Evolutionary conservation across 768 basidiomycete species (phyloP), one percentile per base, ranked within the genome.

Genomic region (Boletus speciosus): DNA sequence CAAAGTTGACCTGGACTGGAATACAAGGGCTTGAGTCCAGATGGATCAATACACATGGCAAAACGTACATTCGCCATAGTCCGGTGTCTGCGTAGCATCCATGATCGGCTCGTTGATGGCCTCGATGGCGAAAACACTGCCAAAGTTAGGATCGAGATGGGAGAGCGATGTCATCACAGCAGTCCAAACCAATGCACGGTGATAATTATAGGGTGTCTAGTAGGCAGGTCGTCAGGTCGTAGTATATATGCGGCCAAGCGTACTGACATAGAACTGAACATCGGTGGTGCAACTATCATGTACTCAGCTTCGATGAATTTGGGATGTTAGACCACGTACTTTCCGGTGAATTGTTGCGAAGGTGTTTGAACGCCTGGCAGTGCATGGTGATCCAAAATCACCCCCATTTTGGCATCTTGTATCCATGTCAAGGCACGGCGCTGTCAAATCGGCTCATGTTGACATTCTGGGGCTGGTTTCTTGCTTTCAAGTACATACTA

Each of bases 101-200:
- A 83, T 86, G 61, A 88, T 81, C 0, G 86, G 86, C 54, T 92
- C 90, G 57, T 92, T 92, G 27, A 86, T 75, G 1, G 90, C 90
- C 60, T 92, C 80, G 31, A 92, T 85, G 2, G 85, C 74, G 40
- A 85, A 83, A 16, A 86, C 88, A 32, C 74, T 81, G 16, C 60
- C 71, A 62, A 92, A 92, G 38, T 74, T 71, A 6, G 88, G 77
- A 63, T 90, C 84, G 34, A 86, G 69, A 60, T 92, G 90, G 1
- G 86, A 72, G 5, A 92, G 72, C 10, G 78, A 69, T 1, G 90
- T 85, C 84, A 91, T 90, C 19, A 91, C 85, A 12, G 83, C 83
- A 0, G 88, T 82, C 90, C 90, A 92, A n/a, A 85, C 71, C 43
- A 92, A 73, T 8, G 90, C 90, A 6, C 90, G 84, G 54, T 82